phyloP scores from a whole-genome alignment of 768 basidiomycete species.

The Cubamyces sp. region DNA sequence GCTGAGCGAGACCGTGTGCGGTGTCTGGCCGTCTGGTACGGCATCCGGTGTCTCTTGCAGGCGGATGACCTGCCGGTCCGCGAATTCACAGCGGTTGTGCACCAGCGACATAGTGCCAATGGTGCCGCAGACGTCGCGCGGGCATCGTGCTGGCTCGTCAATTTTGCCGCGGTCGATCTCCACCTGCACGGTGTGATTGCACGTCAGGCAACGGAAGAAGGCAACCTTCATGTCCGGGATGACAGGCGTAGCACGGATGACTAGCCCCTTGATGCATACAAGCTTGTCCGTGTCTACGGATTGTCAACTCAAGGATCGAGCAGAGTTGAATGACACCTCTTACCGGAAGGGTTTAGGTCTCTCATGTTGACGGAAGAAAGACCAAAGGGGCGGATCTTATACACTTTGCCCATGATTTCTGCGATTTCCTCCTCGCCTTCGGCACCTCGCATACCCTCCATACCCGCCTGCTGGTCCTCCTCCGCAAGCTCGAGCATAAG shows the following conservation, averaged over 20 bases:
- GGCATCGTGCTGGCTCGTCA: constrained; percentile 88
- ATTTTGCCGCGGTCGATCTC: constrained; percentile 99
- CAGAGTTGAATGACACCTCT: constrained; percentile 23
- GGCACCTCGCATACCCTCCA: constrained; percentile 75
- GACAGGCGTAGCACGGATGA: constrained; percentile 95
- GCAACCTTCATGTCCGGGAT: constrained; percentile 99
- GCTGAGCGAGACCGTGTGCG: constrained; percentile 94
- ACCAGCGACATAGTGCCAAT: constrained; percentile 92
- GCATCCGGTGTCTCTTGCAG: constrained; percentile 98
- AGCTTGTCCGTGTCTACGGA: constrained; percentile 94
- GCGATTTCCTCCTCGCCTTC: constrained; percentile 85
- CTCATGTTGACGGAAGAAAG: constrained; percentile 89
- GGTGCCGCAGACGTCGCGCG: constrained; percentile 88
- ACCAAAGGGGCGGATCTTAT: constrained; percentile 93
- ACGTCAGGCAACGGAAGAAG: constrained; percentile 96
- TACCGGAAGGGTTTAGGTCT: constrained; percentile 90
- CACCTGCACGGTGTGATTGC: constrained; percentile 95
- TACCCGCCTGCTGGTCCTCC: constrained; percentile 69
- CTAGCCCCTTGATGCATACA: constrained; percentile 92
- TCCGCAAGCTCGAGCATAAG: constrained; percentile 88
- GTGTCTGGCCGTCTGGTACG: constrained; percentile 97
- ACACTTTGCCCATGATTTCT: constrained; percentile 85
- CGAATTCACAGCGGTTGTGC: constrained; percentile 96
- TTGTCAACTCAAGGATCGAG: neutral
- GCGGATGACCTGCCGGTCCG: constrained; percentile 93